phyloP scores from a whole-genome alignment of 495 filamentous ascomycete species.

The Neurospora terricola region DNA sequence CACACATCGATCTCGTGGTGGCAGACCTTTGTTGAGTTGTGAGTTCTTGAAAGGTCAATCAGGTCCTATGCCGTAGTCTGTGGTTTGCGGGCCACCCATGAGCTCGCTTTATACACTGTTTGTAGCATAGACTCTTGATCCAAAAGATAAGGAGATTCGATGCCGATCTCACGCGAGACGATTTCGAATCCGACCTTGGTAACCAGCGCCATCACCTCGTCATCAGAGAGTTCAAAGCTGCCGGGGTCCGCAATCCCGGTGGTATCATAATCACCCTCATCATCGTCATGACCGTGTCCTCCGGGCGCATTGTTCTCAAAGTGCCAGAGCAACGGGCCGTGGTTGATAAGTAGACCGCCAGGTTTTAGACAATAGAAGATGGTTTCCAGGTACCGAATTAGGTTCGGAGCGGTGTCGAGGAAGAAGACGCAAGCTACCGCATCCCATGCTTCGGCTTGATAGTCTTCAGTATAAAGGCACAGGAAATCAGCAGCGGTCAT shows the following conservation, averaged over 20 bases:
- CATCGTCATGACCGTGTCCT: constrained; percentile 29
- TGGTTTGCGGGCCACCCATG: constrained; percentile 77
- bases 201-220: constrained; percentile 73
- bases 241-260: constrained; percentile 66
- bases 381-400: constrained; percentile 79
- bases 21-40: neutral
- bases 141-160: constrained; percentile 70
- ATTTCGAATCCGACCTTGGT: constrained; percentile 69
- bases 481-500: constrained; percentile 85
- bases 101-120: constrained; percentile 63
- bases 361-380: constrained; percentile 67
- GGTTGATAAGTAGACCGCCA: constrained; percentile 77
- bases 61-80: neutral
- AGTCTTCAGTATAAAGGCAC: constrained; percentile 54
- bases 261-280: constrained; percentile 36
- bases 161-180: constrained; percentile 43
- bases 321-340: constrained; percentile 89
- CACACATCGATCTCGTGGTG: neutral
- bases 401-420: constrained; percentile 90
- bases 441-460: constrained; percentile 55
- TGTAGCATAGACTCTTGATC: constrained; percentile 76
- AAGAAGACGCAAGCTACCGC: constrained; percentile 88
- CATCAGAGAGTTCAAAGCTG: constrained; percentile 75
- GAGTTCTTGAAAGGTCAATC: neutral
- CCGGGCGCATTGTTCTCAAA: constrained; percentile 52